Base-by-base conservation (phyloP, 345 rosid species). In the Acer yangbiense region DNA sequence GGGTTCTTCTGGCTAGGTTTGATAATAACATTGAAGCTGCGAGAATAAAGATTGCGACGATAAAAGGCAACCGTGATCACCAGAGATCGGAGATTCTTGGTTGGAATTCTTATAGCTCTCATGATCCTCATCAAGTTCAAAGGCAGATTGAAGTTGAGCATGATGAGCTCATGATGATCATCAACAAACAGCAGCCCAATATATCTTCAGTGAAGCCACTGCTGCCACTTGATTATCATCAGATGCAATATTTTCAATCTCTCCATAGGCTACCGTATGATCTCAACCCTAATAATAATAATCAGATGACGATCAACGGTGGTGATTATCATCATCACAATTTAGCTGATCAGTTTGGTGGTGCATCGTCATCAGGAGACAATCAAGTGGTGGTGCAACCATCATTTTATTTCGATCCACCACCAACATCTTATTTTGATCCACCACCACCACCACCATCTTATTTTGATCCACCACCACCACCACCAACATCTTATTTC, bases 21-120 rank as follows among this genome's bases (percentile, higher is more conserved):
- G 73, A 68, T 9, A 2, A 43, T 23, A 41, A 58, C 27, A 16
- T 76, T 57, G 73, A 76, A 17, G 55, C 41, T 4, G 78, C 72
- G 0, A 76, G 43, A 11, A 68, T 44, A 39, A 76, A 25, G 66
- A 18, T 68, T 23, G 32, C 17, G 5, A 17, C 57, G 2, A 0
- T 76, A 9, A 68, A 58, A 57, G 66, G 57, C 7, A 58, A 32
- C 46, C 57, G 4, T 8, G 65, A 60, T 3, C 8, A 14, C 13
- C 11, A 35, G 9, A 69, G 48, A 46, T 46, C 35, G 25, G 72
- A 46, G 41, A 44, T 46, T 20, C 4, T 44, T 6, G 50, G 27
- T 35, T 17, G 65, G 55, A 50, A 50, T 50, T 50, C 55, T 2
- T 50, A 50, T 14, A 50, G 14, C 17, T 50, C 55, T 50, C 55